Conservation (phyloP, 441 rosid species). For the Erodium texanum region DNA sequence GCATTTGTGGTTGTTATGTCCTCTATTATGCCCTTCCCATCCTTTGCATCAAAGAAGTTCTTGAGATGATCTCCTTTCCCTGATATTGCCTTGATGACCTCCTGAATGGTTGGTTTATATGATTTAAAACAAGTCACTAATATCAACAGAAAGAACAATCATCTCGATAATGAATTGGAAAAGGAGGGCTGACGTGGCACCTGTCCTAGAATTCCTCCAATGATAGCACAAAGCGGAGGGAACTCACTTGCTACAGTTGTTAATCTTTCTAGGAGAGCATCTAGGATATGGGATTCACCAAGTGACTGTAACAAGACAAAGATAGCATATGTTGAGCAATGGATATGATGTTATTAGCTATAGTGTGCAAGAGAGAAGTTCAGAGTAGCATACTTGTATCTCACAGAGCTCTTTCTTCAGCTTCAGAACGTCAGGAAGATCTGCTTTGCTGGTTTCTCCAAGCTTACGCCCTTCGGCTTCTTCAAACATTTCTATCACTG, state of each 20-base stretch:
- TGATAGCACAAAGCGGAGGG: constrained; percentile 76
- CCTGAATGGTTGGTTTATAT: no score
- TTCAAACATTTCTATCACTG: constrained; percentile 68
- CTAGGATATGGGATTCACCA: constrained; percentile 46
- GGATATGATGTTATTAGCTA: background rate
- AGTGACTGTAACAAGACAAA: constrained; percentile 33
- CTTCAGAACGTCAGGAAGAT: constrained; percentile 49
- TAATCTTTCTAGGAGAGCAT: constrained; percentile 55
- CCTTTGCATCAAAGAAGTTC: constrained; percentile 28
- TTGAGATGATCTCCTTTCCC: constrained; percentile 67
- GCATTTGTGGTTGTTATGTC: constrained; percentile 41
- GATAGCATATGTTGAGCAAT: background rate
- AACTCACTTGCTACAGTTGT: constrained; percentile 38
- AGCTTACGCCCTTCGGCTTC: constrained; percentile 46
- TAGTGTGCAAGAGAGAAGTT: constrained; percentile 2
- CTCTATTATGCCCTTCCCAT: constrained; percentile 47
- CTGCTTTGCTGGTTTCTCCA: constrained; percentile 38
- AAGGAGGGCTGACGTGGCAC: constrained; percentile 26
- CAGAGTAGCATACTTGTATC: constrained; percentile 34
- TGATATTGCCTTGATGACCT: constrained; percentile 79
- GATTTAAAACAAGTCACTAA: constrained; percentile 4
- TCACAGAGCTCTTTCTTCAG: constrained; percentile 54
- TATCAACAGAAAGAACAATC: background rate
- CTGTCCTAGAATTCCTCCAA: constrained; percentile 88
- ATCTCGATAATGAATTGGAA: background rate